Percentiles rank a stretch among this genome's conserved stretches.
Conservation (phyloP, 352 stramenopile species). For the Elongisporangium senticosum region DNA sequence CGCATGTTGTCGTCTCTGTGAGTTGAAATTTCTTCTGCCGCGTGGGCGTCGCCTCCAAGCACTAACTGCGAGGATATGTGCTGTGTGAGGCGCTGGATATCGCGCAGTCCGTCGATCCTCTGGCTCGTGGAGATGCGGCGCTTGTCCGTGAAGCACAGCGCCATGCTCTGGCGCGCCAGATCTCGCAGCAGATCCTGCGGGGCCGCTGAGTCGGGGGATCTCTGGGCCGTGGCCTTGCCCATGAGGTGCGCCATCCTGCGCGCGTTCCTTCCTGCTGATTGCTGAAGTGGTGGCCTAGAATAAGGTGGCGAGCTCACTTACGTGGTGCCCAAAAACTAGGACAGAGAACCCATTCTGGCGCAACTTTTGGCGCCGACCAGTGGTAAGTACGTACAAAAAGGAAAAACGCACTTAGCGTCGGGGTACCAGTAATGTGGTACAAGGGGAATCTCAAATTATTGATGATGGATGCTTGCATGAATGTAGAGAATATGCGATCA, state of each 20-base stretch:
- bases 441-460: no score
- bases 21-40: not conserved
- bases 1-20: slow-evolving; percentile 1
- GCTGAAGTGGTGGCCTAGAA: not conserved
- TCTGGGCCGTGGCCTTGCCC: not conserved
- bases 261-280: not conserved
- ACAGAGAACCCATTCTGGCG: not conserved
- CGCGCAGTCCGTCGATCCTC: not conserved
- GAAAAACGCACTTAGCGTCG: not conserved
- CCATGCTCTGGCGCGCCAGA: slow-evolving; percentile 16
- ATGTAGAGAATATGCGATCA: not conserved
- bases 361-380: not conserved
- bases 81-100: not conserved
- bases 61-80: not conserved
- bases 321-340: not conserved
- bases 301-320: not conserved
- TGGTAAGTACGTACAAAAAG: not conserved
- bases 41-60: not conserved
- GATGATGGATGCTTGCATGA: not conserved
- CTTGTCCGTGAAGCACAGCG: slow-evolving; percentile 13
- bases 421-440: not conserved
- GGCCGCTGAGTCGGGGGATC: not conserved
- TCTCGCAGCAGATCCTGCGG: slow-evolving; percentile 2
- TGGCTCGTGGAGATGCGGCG: not conserved
- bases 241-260: not conserved